These are phyloP conservation scores for Turritis glabra DNA, from an alignment of 345 rosid species.

Conservation along the genomic window DNA sequence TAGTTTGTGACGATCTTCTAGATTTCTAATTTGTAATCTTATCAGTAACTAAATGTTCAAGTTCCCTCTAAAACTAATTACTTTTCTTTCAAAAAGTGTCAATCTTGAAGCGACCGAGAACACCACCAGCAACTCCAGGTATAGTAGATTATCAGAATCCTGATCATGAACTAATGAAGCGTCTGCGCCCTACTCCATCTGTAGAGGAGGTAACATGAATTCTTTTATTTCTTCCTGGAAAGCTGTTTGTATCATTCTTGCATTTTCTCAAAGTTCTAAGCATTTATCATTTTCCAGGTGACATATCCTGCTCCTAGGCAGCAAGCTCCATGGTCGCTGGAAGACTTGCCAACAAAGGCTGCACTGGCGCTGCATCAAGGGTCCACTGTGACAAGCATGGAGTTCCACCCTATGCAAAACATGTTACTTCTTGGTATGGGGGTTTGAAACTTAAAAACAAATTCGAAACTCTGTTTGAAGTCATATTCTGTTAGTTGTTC, in stretches of 20 bases:
- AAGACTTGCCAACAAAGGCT: slow-evolving; percentile 79
- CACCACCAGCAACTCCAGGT: slow-evolving; percentile 65
- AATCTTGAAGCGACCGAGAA: slow-evolving; percentile 67
- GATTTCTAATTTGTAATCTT: not conserved
- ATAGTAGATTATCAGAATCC: slow-evolving; percentile 80
- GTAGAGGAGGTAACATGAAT: slow-evolving; percentile 64
- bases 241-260: slow-evolving; percentile 21
- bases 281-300: slow-evolving; percentile 46
- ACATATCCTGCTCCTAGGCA: slow-evolving; percentile 62
- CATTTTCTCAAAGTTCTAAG: slow-evolving; percentile 1
- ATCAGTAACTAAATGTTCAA: not conserved
- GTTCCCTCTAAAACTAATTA: slow-evolving; percentile 2
- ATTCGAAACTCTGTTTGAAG: too few species aligned
- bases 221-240: not conserved
- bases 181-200: slow-evolving; percentile 69
- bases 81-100: slow-evolving; percentile 44
- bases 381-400: slow-evolving; percentile 83
- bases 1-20: slow-evolving; percentile 21
- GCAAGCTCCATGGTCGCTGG: slow-evolving; percentile 63
- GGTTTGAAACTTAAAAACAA: not conserved
- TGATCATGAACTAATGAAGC: slow-evolving; percentile 82
- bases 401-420: slow-evolving; percentile 74
- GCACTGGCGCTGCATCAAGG: slow-evolving; percentile 75
- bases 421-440: slow-evolving; percentile 75
- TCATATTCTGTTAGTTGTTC: not conserved